Percentiles rank a stretch among this genome's conserved stretches.
These are phyloP conservation scores for Sporothrix schenckii DNA, from an alignment of 2,329 filamentous ascomycete genomes.

Conservation along the genomic window DNA sequence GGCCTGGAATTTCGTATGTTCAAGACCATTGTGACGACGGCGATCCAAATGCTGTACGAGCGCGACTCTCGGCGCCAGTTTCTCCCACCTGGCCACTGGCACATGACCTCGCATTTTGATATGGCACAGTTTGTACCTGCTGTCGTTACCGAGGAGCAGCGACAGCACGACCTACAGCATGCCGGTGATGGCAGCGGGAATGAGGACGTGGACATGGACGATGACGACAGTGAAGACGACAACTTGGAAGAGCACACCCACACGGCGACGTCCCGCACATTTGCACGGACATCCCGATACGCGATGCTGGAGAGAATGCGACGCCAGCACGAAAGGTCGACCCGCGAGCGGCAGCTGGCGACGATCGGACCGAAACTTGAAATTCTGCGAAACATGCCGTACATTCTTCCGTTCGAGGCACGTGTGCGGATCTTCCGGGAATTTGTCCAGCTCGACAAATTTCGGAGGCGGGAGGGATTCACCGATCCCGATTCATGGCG, in stretches of 20 bases:
- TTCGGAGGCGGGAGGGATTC: constrained; percentile 67
- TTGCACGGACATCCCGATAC: constrained; percentile 64
- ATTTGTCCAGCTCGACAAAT: constrained; percentile 84
- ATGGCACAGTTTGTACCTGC: constrained; percentile 85
- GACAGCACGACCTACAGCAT: constrained; percentile 68
- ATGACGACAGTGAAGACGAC: constrained; percentile 43
- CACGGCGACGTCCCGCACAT: constrained; percentile 49
- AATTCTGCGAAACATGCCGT: constrained; percentile 93
- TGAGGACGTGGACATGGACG: constrained; percentile 49
- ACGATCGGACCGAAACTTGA: constrained; percentile 84
- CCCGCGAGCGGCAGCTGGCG: constrained; percentile 72
- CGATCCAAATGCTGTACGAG: constrained; percentile 88
- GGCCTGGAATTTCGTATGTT: constrained; percentile 79
- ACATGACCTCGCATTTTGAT: constrained; percentile 86
- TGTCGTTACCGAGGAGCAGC: constrained; percentile 85
- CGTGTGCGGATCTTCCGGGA: constrained; percentile 91
- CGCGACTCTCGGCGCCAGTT: constrained; percentile 87
- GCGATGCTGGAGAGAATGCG: constrained; percentile 66
- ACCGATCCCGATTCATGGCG: constrained; percentile 77
- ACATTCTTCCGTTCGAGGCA: constrained; percentile 90
- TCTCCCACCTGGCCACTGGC: constrained; percentile 81
- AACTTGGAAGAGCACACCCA: constrained; percentile 39
- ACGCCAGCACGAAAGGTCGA: constrained; percentile 66
- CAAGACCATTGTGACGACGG: constrained; percentile 74
- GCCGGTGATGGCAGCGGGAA: constrained; percentile 60